Evolutionary conservation across 2,329 filamentous ascomycete species (phyloP).

Genomic region (Bimuria novae-zelandiae): DNA sequence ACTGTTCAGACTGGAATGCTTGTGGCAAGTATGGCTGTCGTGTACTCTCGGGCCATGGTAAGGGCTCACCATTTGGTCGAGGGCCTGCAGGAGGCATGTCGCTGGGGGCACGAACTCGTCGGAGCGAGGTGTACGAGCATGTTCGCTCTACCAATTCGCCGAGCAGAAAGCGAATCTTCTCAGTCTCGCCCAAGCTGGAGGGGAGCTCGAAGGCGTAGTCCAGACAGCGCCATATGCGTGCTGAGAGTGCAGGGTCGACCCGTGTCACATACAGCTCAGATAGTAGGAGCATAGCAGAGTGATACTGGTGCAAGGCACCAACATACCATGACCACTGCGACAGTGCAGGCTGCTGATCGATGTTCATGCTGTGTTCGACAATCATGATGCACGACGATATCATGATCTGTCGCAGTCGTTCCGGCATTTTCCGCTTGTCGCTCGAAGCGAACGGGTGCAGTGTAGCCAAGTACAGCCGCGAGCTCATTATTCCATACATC

Average conservation of each 20-base stretch:
- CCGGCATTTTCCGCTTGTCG: slow-evolving; percentile 57
- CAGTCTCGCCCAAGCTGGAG: slow-evolving; percentile 53
- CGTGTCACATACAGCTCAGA: slow-evolving; percentile 68
- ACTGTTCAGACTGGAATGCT: background rate
- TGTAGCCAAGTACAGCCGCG: slow-evolving; percentile 68
- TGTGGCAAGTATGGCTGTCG: background rate
- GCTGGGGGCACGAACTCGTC: slow-evolving; percentile 61
- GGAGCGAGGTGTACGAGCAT: slow-evolving; percentile 62
- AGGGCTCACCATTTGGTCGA: slow-evolving; percentile 14
- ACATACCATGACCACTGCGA: slow-evolving; percentile 70
- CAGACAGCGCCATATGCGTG: slow-evolving; percentile 71
- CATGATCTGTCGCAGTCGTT: slow-evolving; percentile 66
- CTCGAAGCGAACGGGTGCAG: slow-evolving; percentile 69
- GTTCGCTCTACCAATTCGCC: slow-evolving; percentile 66
- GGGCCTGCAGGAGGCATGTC: slow-evolving; percentile 43
- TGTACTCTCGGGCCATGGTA: slow-evolving; percentile 1
- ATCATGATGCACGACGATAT: slow-evolving; percentile 63
- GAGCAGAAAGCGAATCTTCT: slow-evolving; percentile 66
- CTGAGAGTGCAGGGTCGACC: slow-evolving; percentile 60
- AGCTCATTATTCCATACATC: slow-evolving; percentile 67
- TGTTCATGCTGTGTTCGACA: slow-evolving; percentile 59
- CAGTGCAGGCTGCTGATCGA: slow-evolving; percentile 60
- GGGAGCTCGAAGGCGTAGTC: slow-evolving; percentile 73
- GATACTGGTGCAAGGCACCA: slow-evolving; percentile 74
- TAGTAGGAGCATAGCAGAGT: slow-evolving; percentile 70